Evolutionary conservation across 164 flowering plant genomes (phyloP).

Genomic region (Umbilicus rupestris): DNA sequence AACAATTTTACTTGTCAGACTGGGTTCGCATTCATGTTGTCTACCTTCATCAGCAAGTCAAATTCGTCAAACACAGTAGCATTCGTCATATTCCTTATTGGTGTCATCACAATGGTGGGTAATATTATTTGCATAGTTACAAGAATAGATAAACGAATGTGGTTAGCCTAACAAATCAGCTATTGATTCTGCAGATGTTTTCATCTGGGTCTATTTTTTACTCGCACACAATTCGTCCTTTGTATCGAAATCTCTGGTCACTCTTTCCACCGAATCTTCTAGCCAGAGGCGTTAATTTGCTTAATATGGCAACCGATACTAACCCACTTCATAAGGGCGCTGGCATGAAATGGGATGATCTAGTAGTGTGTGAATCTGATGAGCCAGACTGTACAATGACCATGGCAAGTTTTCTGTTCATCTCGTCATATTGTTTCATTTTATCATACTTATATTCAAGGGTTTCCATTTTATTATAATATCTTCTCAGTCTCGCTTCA

Average conservation of each 20-base stretch:
- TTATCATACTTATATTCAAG: not conserved
- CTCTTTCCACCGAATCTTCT: conserved; percentile 91
- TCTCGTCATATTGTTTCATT: not conserved
- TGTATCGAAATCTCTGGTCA: conserved; percentile 50
- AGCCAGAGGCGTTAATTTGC: conserved; percentile 44
- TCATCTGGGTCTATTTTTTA: conserved; percentile 72
- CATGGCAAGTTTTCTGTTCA: conserved; percentile 38
- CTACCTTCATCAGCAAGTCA: conserved; percentile 80
- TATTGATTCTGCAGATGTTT: conserved; percentile 44
- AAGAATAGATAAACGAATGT: not conserved
- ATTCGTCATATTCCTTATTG: conserved; percentile 67
- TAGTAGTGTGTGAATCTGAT: conserved; percentile 39
- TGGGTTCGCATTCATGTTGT: conserved; percentile 82
- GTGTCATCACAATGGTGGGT: conserved; percentile 69
- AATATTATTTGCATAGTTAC: not conserved
- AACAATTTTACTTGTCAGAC: conserved; percentile 30
- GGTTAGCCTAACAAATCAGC: not conserved
- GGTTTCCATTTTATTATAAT: too few relatives aligned
- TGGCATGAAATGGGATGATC: conserved; percentile 73
- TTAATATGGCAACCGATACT: conserved; percentile 39
- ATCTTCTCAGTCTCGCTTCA: not conserved
- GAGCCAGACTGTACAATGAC: conserved; percentile 53
- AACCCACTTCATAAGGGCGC: conserved; percentile 19
- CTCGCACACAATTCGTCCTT: conserved; percentile 11
- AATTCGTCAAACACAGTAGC: conserved; percentile 73